These are phyloP conservation scores for Trametes meyenii DNA, from an alignment of 768 basidiomycete species.

Conservation along the genomic window DNA sequence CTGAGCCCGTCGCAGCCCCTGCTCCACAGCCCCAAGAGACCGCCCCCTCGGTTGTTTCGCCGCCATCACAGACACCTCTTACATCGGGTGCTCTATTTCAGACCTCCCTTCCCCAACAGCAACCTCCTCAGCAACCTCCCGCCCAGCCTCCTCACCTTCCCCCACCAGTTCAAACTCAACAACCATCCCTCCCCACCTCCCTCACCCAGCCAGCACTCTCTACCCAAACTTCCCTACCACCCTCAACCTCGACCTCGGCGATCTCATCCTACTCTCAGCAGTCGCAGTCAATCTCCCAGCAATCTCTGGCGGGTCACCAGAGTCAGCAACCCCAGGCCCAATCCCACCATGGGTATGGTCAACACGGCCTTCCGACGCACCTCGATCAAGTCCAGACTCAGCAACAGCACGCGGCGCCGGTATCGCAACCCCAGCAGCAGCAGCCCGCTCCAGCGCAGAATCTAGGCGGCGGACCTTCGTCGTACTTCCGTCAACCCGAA, in stretches of 20 bases:
- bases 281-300: conserved; percentile 28
- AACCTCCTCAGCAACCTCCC: conserved; percentile 32
- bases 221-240: conserved; percentile 30
- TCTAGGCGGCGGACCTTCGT: conserved; percentile 48
- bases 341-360: conserved; percentile 54
- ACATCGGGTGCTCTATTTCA: conserved; percentile 28
- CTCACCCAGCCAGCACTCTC: conserved; percentile 33
- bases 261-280: conserved; percentile 37
- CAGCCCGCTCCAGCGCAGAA: conserved; percentile 35
- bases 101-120: conserved; percentile 18
- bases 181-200: conserved; percentile 24
- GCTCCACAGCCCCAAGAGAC: conserved; percentile 22
- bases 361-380: conserved; percentile 67
- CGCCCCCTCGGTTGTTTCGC: conserved; percentile 27
- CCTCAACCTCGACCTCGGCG: conserved; percentile 34
- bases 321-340: conserved; percentile 27
- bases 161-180: conserved; percentile 26
- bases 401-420: conserved; percentile 41
- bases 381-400: conserved; percentile 59
- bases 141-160: conserved; percentile 31
- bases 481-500: conserved; percentile 73
- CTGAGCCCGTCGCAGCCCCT: conserved; percentile 27
- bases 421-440: conserved; percentile 33
- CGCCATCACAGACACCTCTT: conserved; percentile 38
- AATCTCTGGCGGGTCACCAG: conserved; percentile 27